Base-by-base conservation (phyloP, 441 rosid genomes). In the Corymbia citriodora region DNA sequence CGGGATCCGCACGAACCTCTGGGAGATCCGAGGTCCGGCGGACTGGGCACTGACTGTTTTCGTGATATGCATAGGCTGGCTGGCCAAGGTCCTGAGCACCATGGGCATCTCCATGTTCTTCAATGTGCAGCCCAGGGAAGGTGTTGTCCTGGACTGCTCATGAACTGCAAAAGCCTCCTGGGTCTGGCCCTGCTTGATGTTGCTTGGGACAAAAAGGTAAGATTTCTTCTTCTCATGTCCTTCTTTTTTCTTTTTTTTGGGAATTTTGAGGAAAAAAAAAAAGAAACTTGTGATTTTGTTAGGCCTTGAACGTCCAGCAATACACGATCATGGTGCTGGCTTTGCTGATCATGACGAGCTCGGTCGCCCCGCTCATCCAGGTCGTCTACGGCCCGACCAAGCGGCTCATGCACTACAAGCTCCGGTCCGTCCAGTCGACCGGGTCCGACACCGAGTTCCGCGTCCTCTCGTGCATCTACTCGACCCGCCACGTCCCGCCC, bases 111-210 rank as follows among this genome's bases (percentile, higher is more conserved):
- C 91, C 79, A 36, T 45, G 23, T 72, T 81, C 70, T 86, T 29
- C 50, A 53, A 90, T 25, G n/a, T 94, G 65, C 29, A 92, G 19
- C 53, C 68, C 23, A 83, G 85, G n/a, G 93, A 93, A 25, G 88
- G 92, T 36, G 82, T 91, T 63, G 91, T 94, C 55, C 94, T 94
- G 27, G 95, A 53, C 49, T 93, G 19, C 88, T 94, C 36, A 82
- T 90, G 91, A 93, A 93, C 89, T 53, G 93, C 74, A 95, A 94
- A 91, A 93, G 95, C 70, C 87, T 93, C 55, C 27, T 95, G 90
- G 93, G 93, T 23, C 1, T 93, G 12, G 23, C 92, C 54, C 12
- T 93, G 31, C 93, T 93, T 49, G 90, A 90, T 87, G 50, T 91
- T 40, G 94, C 92, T 49, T 55, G 59, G 55, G 94, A 93, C 53